These are phyloP conservation scores for Helminthosporium solani DNA, from an alignment of 2,329 filamentous ascomycete genomes.

Conservation along the genomic window DNA sequence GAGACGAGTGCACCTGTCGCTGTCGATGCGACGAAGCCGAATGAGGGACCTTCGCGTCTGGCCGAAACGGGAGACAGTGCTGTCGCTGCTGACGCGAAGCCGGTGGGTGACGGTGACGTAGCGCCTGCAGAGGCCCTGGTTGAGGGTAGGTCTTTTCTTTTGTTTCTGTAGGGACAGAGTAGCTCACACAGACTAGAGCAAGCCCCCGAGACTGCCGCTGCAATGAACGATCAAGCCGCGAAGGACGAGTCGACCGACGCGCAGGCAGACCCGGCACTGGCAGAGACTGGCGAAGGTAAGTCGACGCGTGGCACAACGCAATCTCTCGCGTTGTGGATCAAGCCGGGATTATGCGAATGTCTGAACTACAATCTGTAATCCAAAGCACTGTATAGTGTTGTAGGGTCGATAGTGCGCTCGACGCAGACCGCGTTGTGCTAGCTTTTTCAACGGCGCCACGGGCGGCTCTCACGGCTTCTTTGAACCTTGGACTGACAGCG, in stretches of 20 bases:
- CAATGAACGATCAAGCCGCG: slow-evolving; percentile 17
- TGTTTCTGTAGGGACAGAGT: not conserved
- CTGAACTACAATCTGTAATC: no score
- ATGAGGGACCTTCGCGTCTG: slow-evolving; percentile 34
- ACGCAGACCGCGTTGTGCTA: no score
- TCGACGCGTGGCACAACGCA: slow-evolving; percentile 2
- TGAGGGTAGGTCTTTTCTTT: slow-evolving; percentile 28
- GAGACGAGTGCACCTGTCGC: slow-evolving; percentile 29
- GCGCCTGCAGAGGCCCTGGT: slow-evolving; percentile 25
- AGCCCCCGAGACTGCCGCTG: slow-evolving; percentile 22
- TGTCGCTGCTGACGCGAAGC: slow-evolving; percentile 31
- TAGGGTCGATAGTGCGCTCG: no score
- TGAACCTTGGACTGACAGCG: not conserved
- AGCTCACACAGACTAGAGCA: slow-evolving; percentile 21
- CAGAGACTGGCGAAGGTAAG: slow-evolving; percentile 29
- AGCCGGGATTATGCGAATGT: no score
- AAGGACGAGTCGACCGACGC: slow-evolving; percentile 27
- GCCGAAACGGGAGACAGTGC: slow-evolving; percentile 28
- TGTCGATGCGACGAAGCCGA: slow-evolving; percentile 27
- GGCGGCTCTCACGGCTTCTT: no score
- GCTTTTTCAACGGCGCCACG: no score
- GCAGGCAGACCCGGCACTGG: slow-evolving; percentile 22
- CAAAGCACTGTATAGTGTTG: no score
- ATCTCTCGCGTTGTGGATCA: not conserved
- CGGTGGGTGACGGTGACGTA: slow-evolving; percentile 31